Percentiles rank a stretch among this genome's conserved stretches.
These are phyloP conservation scores for Trametes villosa DNA, from an alignment of 768 basidiomycete genomes.

Conservation along the genomic window DNA sequence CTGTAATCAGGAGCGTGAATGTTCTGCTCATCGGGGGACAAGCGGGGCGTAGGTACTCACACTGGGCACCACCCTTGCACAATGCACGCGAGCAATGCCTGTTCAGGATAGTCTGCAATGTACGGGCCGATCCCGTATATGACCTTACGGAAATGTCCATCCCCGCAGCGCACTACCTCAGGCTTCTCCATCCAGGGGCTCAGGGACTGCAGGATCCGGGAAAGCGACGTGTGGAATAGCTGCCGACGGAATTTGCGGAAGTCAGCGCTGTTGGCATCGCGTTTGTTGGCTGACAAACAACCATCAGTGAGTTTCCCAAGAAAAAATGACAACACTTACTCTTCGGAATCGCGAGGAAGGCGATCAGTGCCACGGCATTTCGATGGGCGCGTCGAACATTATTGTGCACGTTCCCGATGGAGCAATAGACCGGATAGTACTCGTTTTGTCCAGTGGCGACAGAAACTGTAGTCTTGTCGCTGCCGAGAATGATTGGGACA, in stretches of 20 bases:
- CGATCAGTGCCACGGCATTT: conserved; percentile 16
- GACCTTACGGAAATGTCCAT: conserved; percentile 21
- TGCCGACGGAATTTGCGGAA: conserved; percentile 26
- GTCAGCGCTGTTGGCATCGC: conserved; percentile 3
- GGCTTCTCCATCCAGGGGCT: conserved; percentile 14
- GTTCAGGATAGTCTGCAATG: conserved; percentile 31
- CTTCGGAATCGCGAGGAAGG: conserved; percentile 38
- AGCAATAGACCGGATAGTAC: conserved; percentile 33
- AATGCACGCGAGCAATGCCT: conserved; percentile 22
- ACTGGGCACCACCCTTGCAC: conserved; percentile 24
- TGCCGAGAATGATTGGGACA: conserved; percentile 30
- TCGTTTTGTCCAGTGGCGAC: conserved; percentile 29
- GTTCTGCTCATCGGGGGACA: neutral
- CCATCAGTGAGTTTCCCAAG: too few relatives aligned
- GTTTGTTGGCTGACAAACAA: too few relatives aligned
- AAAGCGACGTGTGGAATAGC: conserved; percentile 20
- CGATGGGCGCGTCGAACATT: conserved; percentile 26
- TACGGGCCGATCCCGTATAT: conserved; percentile 27
- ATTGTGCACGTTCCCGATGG: conserved; percentile 28
- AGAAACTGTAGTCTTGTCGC: conserved; percentile 33
- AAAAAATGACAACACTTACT: too few relatives aligned
- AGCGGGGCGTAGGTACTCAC: neutral
- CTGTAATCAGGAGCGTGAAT: neutral
- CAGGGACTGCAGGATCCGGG: conserved; percentile 10
- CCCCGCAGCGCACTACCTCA: conserved; percentile 15